phyloP scores from a whole-genome alignment of 306 rosid genomes.

The Vigna mungo region DNA sequence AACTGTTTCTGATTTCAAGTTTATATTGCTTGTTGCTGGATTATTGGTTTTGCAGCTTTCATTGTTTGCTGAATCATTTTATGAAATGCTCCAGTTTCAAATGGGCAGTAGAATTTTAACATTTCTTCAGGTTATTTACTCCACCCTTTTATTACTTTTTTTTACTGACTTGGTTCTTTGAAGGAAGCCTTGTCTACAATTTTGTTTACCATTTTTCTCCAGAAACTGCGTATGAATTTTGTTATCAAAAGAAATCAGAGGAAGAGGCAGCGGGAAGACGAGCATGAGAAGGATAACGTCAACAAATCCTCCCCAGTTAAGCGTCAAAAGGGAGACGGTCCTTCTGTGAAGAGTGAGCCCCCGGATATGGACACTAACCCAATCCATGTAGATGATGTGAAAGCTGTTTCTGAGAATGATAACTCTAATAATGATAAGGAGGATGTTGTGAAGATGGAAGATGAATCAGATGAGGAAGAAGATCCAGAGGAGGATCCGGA shows the following conservation, averaged over 20 bases:
- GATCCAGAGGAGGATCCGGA: slow-evolving; percentile 93
- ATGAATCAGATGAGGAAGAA: slow-evolving; percentile 74
- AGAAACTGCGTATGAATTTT: slow-evolving; percentile 82
- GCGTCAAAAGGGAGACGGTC: slow-evolving; percentile 66
- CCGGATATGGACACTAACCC: slow-evolving; percentile 50
- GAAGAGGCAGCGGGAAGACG: slow-evolving; percentile 85
- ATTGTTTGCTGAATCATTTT: slow-evolving; percentile 86
- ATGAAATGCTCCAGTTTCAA: slow-evolving; percentile 98
- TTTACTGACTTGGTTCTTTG: slow-evolving; percentile 38
- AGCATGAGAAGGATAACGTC: slow-evolving; percentile 52
- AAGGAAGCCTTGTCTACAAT: slow-evolving; percentile 17
- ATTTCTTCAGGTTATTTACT: slow-evolving; percentile 84
- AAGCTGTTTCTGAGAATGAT: slow-evolving; percentile 50
- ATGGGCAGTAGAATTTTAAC: slow-evolving; percentile 84
- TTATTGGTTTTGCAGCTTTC: slow-evolving; percentile 72
- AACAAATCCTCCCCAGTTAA: slow-evolving; percentile 56
- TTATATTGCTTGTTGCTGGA: slow-evolving; percentile 4
- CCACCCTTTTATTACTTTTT: slow-evolving; percentile 16
- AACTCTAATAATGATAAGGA: slow-evolving; percentile 47
- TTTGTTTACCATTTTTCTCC: slow-evolving; percentile 1
- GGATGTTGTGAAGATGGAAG: slow-evolving; percentile 71
- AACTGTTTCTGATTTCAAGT: slow-evolving; percentile 13
- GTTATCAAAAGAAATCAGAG: slow-evolving; percentile 75
- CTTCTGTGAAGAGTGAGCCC: slow-evolving; percentile 58
- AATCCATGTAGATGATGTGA: slow-evolving; percentile 55